Conservation (phyloP, 306 rosid genomes). For the Nissolia schottii region DNA sequence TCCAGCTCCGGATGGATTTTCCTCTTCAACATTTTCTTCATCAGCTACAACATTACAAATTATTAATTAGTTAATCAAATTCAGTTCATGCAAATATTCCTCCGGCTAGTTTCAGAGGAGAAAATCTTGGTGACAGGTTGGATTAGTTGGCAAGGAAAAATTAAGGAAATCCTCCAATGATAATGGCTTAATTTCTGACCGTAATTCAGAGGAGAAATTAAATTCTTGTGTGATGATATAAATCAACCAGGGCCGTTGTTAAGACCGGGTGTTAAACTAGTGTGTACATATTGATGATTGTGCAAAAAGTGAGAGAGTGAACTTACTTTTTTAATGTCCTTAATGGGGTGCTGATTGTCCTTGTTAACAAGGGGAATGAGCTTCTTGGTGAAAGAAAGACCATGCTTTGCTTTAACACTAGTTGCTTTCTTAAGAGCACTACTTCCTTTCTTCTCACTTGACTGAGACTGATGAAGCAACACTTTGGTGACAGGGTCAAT, state of each 20-base stretch:
- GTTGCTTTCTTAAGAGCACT: too few relatives aligned
- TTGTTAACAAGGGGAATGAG: slow-evolving; percentile 74
- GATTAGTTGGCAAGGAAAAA: too few relatives aligned
- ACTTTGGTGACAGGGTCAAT: slow-evolving; percentile 35
- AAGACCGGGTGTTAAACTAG: too few relatives aligned
- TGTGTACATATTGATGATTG: too few relatives aligned
- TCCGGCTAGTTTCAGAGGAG: too few relatives aligned
- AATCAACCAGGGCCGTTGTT: too few relatives aligned
- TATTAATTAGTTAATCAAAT: slow-evolving; percentile 11
- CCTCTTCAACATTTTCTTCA: slow-evolving; percentile 67
- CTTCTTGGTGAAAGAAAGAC: slow-evolving; percentile 84
- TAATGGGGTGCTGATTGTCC: slow-evolving; percentile 70
- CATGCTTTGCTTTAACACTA: slow-evolving; percentile 45
- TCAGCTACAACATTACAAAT: slow-evolving; percentile 42
- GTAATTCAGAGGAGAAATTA: too few relatives aligned
- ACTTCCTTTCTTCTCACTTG: too few relatives aligned
- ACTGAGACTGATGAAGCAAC: slow-evolving; percentile 23
- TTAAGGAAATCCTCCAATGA: too few relatives aligned
- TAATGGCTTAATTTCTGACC: too few relatives aligned
- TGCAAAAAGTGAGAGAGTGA: not conserved
- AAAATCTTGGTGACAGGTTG: too few relatives aligned
- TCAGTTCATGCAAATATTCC: slow-evolving; percentile 1
- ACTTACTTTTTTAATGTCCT: slow-evolving; percentile 84
- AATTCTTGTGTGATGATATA: too few relatives aligned
- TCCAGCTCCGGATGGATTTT: slow-evolving; percentile 70